Percentiles rank a stretch among this genome's conserved stretches.
phyloP scores from a whole-genome alignment of 78 protist species.

The Paulinella micropora region DNA sequence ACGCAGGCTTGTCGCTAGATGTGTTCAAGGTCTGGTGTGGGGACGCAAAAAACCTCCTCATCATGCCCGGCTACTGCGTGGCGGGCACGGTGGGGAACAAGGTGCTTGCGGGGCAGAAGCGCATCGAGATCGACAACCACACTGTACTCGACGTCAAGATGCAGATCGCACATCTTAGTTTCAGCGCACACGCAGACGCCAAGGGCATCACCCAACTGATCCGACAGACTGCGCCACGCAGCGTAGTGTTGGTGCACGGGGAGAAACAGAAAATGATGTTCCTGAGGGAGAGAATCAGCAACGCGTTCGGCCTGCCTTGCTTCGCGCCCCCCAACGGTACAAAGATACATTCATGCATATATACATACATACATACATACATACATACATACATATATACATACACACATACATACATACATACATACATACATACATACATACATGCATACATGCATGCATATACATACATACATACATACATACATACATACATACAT shows the following conservation, averaged over 20 bases:
- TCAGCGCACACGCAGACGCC: conserved; percentile 90
- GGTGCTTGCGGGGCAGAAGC: conserved; percentile 14
- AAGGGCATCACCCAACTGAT: conserved; percentile 74
- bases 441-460: no score
- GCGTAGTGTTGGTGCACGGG: conserved; percentile 90
- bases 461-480: no score
- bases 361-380: no score
- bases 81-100: conserved; percentile 81
- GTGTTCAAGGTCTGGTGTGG: conserved; percentile 8
- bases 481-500: no score
- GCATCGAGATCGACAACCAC: conserved; percentile 26
- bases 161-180: background rate
- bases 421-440: no score
- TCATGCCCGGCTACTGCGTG: conserved; percentile 17
- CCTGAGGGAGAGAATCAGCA: conserved; percentile 44
- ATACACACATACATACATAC: no score
- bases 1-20: conserved; percentile 2
- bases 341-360: no score
- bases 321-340: conserved; percentile 69
- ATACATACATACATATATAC: no score
- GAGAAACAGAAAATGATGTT: conserved; percentile 45
- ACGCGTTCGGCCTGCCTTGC: conserved; percentile 56
- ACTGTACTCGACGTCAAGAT: conserved; percentile 20
- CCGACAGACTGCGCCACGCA: conserved; percentile 43
- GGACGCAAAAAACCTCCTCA: background rate